Evolutionary conservation across 2,329 filamentous ascomycete species (phyloP).

Genomic region (Helotiales sp.): DNA sequence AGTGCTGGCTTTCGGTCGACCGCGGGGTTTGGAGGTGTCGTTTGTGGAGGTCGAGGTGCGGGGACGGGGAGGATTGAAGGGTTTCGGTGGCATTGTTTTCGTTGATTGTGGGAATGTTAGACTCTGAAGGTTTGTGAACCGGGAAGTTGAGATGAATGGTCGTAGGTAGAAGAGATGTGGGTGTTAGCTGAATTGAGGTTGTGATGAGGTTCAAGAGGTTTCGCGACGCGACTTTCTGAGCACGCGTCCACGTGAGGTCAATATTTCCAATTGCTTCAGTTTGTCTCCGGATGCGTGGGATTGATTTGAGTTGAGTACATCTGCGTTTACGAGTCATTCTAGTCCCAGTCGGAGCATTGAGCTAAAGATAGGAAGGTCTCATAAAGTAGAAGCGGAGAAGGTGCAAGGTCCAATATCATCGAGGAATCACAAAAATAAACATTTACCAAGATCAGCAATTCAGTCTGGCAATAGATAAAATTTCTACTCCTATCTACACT

Average conservation of each 20-base stretch:
- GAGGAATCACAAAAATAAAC: too few relatives aligned
- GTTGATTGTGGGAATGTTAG: background rate
- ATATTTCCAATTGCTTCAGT: background rate
- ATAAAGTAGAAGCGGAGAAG: background rate
- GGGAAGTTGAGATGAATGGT: background rate
- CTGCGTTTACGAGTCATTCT: too few relatives aligned
- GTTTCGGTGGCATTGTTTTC: conserved; percentile 32
- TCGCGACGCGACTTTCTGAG: background rate
- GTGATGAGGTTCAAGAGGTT: background rate
- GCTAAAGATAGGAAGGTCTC: background rate
- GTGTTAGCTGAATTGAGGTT: background rate
- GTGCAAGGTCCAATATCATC: background rate
- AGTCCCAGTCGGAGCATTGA: too few relatives aligned
- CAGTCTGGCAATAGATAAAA: background rate
- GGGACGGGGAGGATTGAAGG: conserved; percentile 34
- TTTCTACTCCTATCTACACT: conserved; percentile 21
- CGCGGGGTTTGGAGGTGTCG: conserved; percentile 8
- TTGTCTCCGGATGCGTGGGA: background rate
- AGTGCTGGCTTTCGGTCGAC: conserved; percentile 13
- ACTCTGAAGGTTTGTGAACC: background rate
- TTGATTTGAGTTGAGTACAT: too few relatives aligned
- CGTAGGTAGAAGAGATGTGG: background rate
- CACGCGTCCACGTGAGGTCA: background rate
- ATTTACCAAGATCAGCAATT: too few relatives aligned
- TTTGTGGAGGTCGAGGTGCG: conserved; percentile 7